Evolutionary conservation across 2,329 filamentous ascomycete species (phyloP).

Genomic region (Epichloe sp.): DNA sequence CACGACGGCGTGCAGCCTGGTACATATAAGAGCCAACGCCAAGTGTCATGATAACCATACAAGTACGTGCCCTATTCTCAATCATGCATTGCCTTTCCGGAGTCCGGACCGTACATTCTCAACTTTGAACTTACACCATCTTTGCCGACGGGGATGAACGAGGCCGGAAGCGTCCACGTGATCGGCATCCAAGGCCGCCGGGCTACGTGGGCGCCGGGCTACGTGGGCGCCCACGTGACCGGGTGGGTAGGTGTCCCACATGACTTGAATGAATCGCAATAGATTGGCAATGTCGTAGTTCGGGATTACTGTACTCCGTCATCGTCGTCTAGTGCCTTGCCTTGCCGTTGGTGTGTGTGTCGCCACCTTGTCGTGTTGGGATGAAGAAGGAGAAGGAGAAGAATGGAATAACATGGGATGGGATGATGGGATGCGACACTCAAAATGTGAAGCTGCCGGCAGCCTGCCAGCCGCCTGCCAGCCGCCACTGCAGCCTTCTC

Average conservation of each 20-base stretch:
- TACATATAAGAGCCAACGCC: not conserved
- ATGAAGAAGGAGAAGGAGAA: too few species aligned
- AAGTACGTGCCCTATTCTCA: not conserved
- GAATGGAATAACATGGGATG: too few species aligned
- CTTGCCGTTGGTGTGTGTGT: too few species aligned
- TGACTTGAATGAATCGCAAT: not conserved
- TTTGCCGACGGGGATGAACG: not conserved
- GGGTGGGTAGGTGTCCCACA: not conserved
- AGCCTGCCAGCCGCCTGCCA: too few species aligned
- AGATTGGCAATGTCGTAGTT: too few species aligned
- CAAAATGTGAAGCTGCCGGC: too few species aligned
- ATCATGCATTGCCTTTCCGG: not conserved
- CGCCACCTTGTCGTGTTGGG: too few species aligned
- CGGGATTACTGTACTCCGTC: too few species aligned
- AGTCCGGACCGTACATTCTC: not conserved
- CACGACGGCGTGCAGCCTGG: too few species aligned
- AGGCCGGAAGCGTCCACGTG: constrained; percentile 6
- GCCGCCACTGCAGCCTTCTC: too few species aligned
- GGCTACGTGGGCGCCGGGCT: not conserved
- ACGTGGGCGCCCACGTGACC: constrained; percentile 2
- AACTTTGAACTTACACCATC: not conserved
- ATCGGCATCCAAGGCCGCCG: constrained; percentile 3
- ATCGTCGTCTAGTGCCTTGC: too few species aligned
- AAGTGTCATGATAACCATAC: not conserved
- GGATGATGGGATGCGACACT: too few species aligned